A percentile compares a stretch with the other conserved stretches of the same genome.
Evolutionary conservation across 495 filamentous ascomycete genomes (phyloP).

Genomic region (Cudoniella acicularis): DNA sequence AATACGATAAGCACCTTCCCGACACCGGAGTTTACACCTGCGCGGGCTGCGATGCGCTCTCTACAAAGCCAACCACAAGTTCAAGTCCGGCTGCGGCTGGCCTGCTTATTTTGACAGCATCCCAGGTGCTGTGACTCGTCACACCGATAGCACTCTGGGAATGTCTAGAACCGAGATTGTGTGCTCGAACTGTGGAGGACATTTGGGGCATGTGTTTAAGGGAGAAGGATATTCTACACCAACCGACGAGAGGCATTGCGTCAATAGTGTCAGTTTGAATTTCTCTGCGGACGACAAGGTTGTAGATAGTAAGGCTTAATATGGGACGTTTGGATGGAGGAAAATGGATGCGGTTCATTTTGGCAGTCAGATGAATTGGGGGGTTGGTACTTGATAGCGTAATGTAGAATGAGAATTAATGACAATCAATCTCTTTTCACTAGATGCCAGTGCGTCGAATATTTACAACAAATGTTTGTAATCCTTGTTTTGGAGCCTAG

Average conservation of each 20-base stretch:
- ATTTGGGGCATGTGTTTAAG: slow-evolving; percentile 96
- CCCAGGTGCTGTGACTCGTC: slow-evolving; percentile 79
- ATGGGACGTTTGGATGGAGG: too few species aligned
- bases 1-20: slow-evolving; percentile 85
- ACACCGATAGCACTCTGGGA: slow-evolving; percentile 71
- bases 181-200: slow-evolving; percentile 89
- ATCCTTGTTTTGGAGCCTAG: too few species aligned
- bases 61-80: slow-evolving; percentile 88
- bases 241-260: slow-evolving; percentile 95
- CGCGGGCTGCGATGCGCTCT: slow-evolving; percentile 83
- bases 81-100: slow-evolving; percentile 95
- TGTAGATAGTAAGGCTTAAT: too few species aligned
- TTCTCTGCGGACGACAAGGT: slow-evolving; percentile 62
- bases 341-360: too few species aligned
- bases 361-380: too few species aligned
- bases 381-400: too few species aligned
- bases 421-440: too few species aligned
- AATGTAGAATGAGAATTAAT: too few species aligned
- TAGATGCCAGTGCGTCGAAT: too few species aligned
- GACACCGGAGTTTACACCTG: slow-evolving; percentile 74
- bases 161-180: slow-evolving; percentile 91
- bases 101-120: slow-evolving; percentile 95
- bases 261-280: slow-evolving; percentile 88
- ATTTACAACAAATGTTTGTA: too few species aligned
- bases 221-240: slow-evolving; percentile 88